These are phyloP conservation scores for Termitomyces sp. DNA, from an alignment of 768 basidiomycete species.

Conservation along the genomic window DNA sequence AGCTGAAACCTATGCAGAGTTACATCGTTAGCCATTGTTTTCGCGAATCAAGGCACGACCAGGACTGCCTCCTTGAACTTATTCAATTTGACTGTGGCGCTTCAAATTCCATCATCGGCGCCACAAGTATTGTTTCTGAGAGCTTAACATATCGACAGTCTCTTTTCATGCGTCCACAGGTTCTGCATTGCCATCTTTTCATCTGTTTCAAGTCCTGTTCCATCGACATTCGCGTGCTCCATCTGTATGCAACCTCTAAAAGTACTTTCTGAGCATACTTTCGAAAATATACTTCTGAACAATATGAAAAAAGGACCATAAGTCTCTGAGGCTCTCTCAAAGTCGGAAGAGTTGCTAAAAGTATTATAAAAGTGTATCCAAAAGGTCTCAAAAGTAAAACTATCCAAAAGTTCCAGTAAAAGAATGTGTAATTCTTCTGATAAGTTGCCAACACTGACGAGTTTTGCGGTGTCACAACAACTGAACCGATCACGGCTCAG, in stretches of 20 bases:
- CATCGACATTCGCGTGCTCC: neutral
- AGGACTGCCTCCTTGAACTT: constrained; percentile 6
- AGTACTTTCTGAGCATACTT: no score
- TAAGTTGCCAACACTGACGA: neutral
- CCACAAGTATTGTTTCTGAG: neutral
- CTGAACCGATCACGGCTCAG: neutral
- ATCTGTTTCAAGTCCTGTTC: neutral
- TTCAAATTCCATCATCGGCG: neutral
- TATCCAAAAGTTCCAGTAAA: no score
- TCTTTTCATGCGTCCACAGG: neutral
- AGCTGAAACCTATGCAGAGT: constrained; percentile 10
- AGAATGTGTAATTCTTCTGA: no score
- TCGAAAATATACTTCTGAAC: no score
- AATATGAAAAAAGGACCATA: no score
- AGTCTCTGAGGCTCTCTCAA: no score
- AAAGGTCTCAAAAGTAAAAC: no score
- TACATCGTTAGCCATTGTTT: constrained; percentile 10
- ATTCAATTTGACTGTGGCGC: neutral
- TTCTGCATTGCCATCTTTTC: neutral
- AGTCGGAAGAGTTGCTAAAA: no score
- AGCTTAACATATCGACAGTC: neutral
- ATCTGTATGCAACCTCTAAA: no score
- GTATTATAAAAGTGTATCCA: no score
- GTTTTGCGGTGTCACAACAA: neutral
- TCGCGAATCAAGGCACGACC: constrained; percentile 6